phyloP scores from a whole-genome alignment of 2,329 filamentous ascomycete genomes.

The Colletotrichum simmondsii region DNA sequence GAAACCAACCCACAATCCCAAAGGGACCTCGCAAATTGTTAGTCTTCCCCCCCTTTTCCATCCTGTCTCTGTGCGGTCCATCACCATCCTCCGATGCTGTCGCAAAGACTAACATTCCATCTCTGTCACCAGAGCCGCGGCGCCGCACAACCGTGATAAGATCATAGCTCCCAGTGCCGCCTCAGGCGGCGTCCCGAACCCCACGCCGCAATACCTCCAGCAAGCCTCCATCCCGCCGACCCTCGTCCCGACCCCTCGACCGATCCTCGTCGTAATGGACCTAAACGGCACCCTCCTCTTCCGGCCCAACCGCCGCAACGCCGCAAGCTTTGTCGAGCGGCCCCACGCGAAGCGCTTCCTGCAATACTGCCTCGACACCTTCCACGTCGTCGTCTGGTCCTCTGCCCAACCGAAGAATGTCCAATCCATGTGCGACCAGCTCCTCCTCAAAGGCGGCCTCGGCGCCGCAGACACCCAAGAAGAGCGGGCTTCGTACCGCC shows the following conservation, averaged over 20 bases:
- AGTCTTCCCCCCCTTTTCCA: neutral
- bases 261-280: slow-evolving; percentile 86
- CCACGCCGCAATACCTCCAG: slow-evolving; percentile 69
- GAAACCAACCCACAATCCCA: neutral
- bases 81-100: neutral
- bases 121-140: neutral
- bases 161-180: slow-evolving; percentile 44
- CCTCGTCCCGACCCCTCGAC: slow-evolving; percentile 59
- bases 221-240: slow-evolving; percentile 59
- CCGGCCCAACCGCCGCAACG: slow-evolving; percentile 66
- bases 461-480: neutral
- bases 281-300: slow-evolving; percentile 91
- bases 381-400: slow-evolving; percentile 90
- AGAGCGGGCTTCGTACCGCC: slow-evolving; percentile 53
- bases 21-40: slow-evolving; percentile 9
- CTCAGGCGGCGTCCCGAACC: slow-evolving; percentile 70
- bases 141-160: slow-evolving; percentile 29
- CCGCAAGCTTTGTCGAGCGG: slow-evolving; percentile 68
- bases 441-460: slow-evolving; percentile 58
- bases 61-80: neutral
- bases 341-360: slow-evolving; percentile 78
- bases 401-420: slow-evolving; percentile 84
- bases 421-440: slow-evolving; percentile 69
- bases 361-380: slow-evolving; percentile 76
- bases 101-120: neutral